phyloP scores from a whole-genome alignment of 164 flowering plant species.

The Vitis cinerea region DNA sequence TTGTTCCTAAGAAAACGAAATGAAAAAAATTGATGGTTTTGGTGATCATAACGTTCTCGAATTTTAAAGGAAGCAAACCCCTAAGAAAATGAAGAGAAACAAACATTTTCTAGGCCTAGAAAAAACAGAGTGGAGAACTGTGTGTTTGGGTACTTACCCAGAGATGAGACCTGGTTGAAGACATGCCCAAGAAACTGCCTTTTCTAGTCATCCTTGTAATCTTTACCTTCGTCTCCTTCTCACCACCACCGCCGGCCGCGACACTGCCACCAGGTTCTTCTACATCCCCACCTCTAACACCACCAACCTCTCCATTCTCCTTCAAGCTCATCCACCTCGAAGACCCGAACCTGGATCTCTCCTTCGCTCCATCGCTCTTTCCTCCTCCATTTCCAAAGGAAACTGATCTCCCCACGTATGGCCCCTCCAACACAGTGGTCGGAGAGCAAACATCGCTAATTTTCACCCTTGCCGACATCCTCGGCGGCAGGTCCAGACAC shows the following conservation, averaged over 20 bases:
- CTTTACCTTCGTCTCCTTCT: conserved; percentile 24
- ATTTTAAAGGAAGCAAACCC: too few species aligned
- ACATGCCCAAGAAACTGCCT: conserved; percentile 25
- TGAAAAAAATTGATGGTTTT: too few species aligned
- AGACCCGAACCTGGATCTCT: conserved; percentile 20
- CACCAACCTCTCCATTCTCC: conserved; percentile 20
- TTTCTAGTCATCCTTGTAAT: conserved; percentile 36
- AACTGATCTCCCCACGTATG: conserved; percentile 40
- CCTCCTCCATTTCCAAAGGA: conserved; percentile 23
- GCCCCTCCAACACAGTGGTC: conserved; percentile 61
- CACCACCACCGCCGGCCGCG: conserved; percentile 5
- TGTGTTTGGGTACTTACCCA: conserved; percentile 31
- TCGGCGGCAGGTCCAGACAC: conserved; percentile 68
- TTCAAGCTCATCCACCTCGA: conserved; percentile 34
- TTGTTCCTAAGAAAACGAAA: too few species aligned
- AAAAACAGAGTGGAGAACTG: background rate
- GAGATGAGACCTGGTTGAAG: conserved; percentile 30
- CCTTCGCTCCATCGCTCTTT: background rate
- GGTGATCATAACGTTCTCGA: too few species aligned
- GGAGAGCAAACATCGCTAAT: conserved; percentile 45
- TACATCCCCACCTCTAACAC: conserved; percentile 7
- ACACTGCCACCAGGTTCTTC: background rate
- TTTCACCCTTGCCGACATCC: conserved; percentile 30
- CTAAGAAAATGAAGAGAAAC: too few species aligned
- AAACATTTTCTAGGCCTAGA: too few species aligned